Conservation (phyloP, 1,284 basidiomycete genomes). For the Rhodofomes roseus region DNA sequence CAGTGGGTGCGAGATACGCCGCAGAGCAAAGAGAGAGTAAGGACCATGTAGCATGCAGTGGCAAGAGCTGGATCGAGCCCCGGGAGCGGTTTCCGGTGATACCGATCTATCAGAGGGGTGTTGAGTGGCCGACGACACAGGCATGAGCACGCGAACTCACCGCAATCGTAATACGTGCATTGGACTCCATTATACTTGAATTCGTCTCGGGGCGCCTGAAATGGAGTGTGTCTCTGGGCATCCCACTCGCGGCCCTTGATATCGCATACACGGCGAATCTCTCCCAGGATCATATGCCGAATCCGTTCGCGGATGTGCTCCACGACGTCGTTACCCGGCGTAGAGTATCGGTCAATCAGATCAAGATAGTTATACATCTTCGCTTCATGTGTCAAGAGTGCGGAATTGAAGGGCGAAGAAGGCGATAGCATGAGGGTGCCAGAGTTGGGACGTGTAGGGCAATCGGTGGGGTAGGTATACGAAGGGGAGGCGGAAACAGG, state of each 20-base stretch:
- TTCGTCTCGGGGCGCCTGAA: too few species aligned
- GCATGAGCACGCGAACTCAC: too few species aligned
- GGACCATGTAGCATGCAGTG: not conserved
- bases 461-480: not conserved
- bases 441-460: not conserved
- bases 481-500: not conserved
- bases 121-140: too few species aligned
- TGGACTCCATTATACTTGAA: too few species aligned
- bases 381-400: not conserved
- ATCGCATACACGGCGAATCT: not conserved
- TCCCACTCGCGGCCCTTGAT: not conserved
- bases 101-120: not conserved
- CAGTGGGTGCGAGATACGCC: not conserved
- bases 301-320: not conserved
- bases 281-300: not conserved
- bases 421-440: not conserved
- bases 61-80: not conserved
- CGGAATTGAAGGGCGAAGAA: not conserved
- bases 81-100: not conserved
- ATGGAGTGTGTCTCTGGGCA: not conserved
- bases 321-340: not conserved
- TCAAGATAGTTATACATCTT: not conserved
- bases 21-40: not conserved
- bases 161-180: too few species aligned
- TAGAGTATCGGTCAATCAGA: not conserved